Base-by-base conservation (phyloP, 495 filamentous ascomycete species). In the Trichocladium uniseriatum region DNA sequence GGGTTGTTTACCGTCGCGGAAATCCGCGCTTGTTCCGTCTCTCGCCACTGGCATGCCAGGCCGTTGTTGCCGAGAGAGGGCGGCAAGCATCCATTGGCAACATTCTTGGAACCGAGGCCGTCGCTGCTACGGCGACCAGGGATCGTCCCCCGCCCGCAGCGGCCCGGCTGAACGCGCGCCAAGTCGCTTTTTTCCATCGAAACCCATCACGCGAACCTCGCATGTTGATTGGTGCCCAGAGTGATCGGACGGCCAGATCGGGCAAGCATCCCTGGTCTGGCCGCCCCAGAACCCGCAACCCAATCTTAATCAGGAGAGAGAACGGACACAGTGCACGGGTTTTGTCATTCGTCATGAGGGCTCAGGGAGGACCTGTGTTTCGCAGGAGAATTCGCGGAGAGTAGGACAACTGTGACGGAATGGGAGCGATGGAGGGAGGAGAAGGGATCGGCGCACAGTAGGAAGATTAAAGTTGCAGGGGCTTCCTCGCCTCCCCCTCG, bases 201-300 rank as follows among this genome's bases (percentile, higher is more conserved):
- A 44, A 10, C 48, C 28, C n/a, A 21, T 44, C 44, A 51, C 43
- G 38, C 44, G 53, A 48, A 38, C 28, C 36, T 29, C 38, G 18
- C 34, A 11, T 38, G 24, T 32, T 56, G 49, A 56, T 56, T 56
- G 53, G 53, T 49, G 53, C 53, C 53, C 53, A 56, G 48, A 46
- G 8, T 39, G 42, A 52, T 52, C 49, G 49, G 43, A 46, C 28
- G 42, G 35, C 37, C 36, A 41, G 49, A 52, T 46, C 49, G 49
- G 43, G 43, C 24, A 36, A 34, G n/a, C n/a, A n/a, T n/a, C n/a
- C n/a, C n/a, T n/a, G n/a, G n/a, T n/a, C n/a, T n/a, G n/a, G n/a
- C n/a, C n/a, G n/a, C n/a, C n/a, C n/a, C n/a, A n/a, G n/a, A n/a
- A n/a, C n/a, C n/a, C n/a, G n/a, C n/a, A n/a, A n/a, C n/a, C n/a